phyloP scores from a whole-genome alignment of 129 eudicot species.

The Tagetes patula region DNA sequence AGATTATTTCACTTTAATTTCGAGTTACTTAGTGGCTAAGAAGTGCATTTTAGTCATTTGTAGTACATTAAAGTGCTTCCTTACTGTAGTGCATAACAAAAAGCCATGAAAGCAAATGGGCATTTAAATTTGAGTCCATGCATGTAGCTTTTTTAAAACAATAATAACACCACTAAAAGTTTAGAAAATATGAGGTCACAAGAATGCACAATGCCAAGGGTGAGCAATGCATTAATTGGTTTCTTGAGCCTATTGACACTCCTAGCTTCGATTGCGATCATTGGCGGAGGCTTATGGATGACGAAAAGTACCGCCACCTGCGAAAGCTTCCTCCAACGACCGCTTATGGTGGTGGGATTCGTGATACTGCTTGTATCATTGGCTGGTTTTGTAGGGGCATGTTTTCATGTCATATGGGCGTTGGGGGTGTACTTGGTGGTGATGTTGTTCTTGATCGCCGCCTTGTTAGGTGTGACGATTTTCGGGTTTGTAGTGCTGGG shows the following conservation, averaged over 20 bases:
- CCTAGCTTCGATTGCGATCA: conserved; percentile 76
- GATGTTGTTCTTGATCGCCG: conserved; percentile 66
- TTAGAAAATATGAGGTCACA: conserved; percentile 23
- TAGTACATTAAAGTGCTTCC: conserved; percentile 28
- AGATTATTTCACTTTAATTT: neutral
- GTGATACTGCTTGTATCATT: conserved; percentile 66
- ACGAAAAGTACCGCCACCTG: conserved; percentile 78
- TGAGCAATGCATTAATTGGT: conserved; percentile 81
- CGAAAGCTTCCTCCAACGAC: conserved; percentile 78
- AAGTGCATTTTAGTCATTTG: conserved; percentile 45
- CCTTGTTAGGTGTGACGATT: conserved; percentile 57
- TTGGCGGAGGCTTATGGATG: conserved; percentile 89
- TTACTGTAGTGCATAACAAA: conserved; percentile 42
- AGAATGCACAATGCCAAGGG: conserved; percentile 45
- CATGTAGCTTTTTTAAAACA: conserved; percentile 28
- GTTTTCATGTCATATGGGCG: conserved; percentile 77
- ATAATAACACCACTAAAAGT: conserved; percentile 16
- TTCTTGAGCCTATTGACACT: conserved; percentile 82
- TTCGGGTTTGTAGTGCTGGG: conserved; percentile 87
- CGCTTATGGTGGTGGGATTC: conserved; percentile 70
- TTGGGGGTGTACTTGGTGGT: conserved; percentile 74
- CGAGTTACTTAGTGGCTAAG: conserved; percentile 59
- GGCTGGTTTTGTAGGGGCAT: conserved; percentile 90
- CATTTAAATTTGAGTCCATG: conserved; percentile 30
- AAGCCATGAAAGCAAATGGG: conserved; percentile 42